A percentile compares a stretch with the other conserved stretches of the same genome.
Conservation (phyloP, 805 yeast species). For the Candida suzukii region DNA sequence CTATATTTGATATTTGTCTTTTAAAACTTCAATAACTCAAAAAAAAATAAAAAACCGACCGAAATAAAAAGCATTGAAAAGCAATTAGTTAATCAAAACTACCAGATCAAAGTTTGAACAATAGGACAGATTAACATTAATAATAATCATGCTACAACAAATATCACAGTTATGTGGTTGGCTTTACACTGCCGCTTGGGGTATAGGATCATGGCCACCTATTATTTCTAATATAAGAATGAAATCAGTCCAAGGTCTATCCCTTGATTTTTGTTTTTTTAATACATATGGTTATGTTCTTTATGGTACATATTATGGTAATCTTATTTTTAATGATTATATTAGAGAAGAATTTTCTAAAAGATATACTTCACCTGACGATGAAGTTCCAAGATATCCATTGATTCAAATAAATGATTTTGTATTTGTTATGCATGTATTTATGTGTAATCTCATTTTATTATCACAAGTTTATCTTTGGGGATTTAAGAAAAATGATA, state of each 20-base stretch:
- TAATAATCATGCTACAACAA: background rate
- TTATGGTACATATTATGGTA: constrained; percentile 22
- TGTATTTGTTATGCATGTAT: constrained; percentile 23
- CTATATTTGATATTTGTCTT: too few relatives aligned
- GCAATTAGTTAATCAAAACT: too few relatives aligned
- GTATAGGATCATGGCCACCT: constrained; percentile 25
- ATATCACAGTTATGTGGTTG: constrained; percentile 18
- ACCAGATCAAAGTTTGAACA: too few relatives aligned
- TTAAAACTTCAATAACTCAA: too few relatives aligned
- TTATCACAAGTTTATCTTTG: constrained; percentile 26
- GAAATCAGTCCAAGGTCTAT: constrained; percentile 27
- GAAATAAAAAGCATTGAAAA: too few relatives aligned
- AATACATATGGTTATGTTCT: constrained; percentile 25
- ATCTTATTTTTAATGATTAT: constrained; percentile 11
- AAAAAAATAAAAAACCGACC: too few relatives aligned
- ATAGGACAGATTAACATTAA: too few relatives aligned
- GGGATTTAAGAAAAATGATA: constrained; percentile 26
- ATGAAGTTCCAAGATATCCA: constrained; percentile 11
- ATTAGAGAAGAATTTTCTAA: constrained; percentile 23
- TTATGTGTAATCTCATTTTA: constrained; percentile 18
- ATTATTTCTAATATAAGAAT: constrained; percentile 22
- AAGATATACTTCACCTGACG: constrained; percentile 13
- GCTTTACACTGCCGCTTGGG: constrained; percentile 24
- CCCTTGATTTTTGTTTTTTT: constrained; percentile 27
- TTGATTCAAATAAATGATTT: constrained; percentile 25